A percentile compares a stretch with the other conserved stretches of the same genome.
phyloP scores from a whole-genome alignment of 331 rosid genomes.

The Spiraea crenata region DNA sequence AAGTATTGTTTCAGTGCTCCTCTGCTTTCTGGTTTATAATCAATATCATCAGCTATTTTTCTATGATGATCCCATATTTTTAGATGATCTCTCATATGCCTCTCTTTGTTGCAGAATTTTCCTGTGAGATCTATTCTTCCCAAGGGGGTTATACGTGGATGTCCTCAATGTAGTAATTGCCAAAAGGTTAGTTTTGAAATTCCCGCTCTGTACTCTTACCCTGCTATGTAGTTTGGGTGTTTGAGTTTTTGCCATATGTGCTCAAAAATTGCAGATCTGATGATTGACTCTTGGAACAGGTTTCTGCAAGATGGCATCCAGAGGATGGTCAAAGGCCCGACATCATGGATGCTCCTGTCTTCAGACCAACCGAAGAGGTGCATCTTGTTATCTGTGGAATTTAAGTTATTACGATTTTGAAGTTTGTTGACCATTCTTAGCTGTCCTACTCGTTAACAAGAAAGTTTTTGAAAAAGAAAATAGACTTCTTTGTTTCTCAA shows the following conservation, averaged over 20 bases:
- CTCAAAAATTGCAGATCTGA: not conserved
- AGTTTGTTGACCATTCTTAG: slow-evolving; percentile 12
- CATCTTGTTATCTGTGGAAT: slow-evolving; percentile 33
- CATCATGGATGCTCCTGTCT: slow-evolving; percentile 84
- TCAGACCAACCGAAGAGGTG: slow-evolving; percentile 94
- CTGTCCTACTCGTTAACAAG: slow-evolving; percentile 18
- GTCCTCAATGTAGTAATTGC: slow-evolving; percentile 78
- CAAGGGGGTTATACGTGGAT: slow-evolving; percentile 92
- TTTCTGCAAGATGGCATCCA: slow-evolving; percentile 87
- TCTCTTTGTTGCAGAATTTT: slow-evolving; percentile 58
- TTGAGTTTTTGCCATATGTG: not conserved
- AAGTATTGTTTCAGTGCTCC: slow-evolving; percentile 51
- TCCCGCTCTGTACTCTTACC: slow-evolving; percentile 12
- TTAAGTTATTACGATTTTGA: slow-evolving; percentile 17
- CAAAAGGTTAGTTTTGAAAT: slow-evolving; percentile 65
- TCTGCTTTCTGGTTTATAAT: slow-evolving; percentile 16
- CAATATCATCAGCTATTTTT: slow-evolving; percentile 21
- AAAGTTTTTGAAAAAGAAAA: slow-evolving; percentile 10
- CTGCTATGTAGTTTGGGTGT: slow-evolving; percentile 1
- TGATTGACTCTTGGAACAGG: slow-evolving; percentile 55
- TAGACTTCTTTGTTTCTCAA: slow-evolving; percentile 21
- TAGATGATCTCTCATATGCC: slow-evolving; percentile 31
- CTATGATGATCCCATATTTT: slow-evolving; percentile 14
- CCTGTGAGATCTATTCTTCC: slow-evolving; percentile 55
- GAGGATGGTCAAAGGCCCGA: slow-evolving; percentile 67